A percentile compares a stretch with the other conserved stretches of the same genome.
Conservation (phyloP, 2,329 filamentous ascomycete species). For the Colletotrichum camelliae region DNA sequence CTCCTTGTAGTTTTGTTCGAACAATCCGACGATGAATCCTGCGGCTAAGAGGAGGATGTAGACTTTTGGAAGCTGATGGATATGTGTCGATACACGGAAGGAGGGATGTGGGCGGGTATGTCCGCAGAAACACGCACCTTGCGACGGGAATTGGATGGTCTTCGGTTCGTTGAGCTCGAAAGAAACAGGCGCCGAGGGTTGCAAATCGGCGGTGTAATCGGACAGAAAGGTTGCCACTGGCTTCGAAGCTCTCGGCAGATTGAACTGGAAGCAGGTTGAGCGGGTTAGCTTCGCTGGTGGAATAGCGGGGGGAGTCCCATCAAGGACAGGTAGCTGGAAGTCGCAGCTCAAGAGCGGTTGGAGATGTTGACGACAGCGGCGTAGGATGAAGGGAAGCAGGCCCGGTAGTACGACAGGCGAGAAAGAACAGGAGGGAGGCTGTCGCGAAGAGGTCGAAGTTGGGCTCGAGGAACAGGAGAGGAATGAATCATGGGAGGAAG, state of each 20-base stretch:
- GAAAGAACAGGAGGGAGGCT: neutral
- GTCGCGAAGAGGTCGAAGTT: neutral
- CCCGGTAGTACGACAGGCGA: neutral
- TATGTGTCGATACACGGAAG: neutral
- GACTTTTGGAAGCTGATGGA: neutral
- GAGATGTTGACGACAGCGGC: neutral
- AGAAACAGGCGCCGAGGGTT: conserved; percentile 1
- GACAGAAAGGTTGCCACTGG: neutral
- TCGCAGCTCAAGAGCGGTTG: neutral
- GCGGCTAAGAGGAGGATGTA: no score
- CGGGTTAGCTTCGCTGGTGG: conserved; percentile 12
- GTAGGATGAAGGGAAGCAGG: neutral
- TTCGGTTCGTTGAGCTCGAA: conserved; percentile 1
- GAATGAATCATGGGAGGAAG: conserved; percentile 1
- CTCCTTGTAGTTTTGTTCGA: neutral
- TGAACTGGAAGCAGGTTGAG: conserved; percentile 1
- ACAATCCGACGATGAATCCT: neutral
- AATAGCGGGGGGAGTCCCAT: conserved; percentile 9
- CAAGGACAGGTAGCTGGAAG: conserved; percentile 17
- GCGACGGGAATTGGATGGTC: conserved; percentile 16
- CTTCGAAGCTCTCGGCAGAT: neutral
- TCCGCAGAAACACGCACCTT: conserved; percentile 8
- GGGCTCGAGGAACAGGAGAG: conserved; percentile 3
- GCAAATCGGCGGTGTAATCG: neutral
- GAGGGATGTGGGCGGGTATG: neutral